Base-by-base conservation (phyloP, 139 green algal genomes). In the Monoraphidium neglectum region DNA sequence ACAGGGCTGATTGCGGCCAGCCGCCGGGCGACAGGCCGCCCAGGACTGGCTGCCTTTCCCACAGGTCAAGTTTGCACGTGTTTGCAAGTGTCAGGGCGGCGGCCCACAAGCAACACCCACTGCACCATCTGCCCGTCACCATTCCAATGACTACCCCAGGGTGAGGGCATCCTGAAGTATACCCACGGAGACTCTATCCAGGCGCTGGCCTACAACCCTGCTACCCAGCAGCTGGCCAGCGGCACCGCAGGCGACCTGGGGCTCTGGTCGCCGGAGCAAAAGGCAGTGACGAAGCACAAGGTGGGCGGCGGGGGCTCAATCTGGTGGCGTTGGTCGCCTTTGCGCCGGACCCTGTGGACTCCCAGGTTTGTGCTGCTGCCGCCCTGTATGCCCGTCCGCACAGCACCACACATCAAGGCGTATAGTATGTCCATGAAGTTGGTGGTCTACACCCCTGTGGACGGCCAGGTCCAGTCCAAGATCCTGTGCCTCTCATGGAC, bases 231-330 rank as follows among this genome's bases (percentile, higher is more conserved):
- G 84, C 88, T 97, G 70, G 88, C 91, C 33, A 92, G 83, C 68
- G 89, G 81, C 13, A 93, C 92, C 24, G 84, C 86, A 4, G 82
- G 59, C 10, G 92, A 97, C 70, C 84, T 97, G 73, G 92, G 92
- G 0, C 86, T 97, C 15, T 97, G 92, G 92, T 92, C 87, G 15
- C 90, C 92, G 6, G 90, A 97, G 78, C 87, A 94, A 77, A 94
- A 94, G 78, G 90, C 84, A 18, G 92, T 97, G 18, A 78, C 87
- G 5, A 97, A 97, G 79, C 90, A 94, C 82, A 96, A 95, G 86
- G 90, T 92, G 47, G 3, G 77, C 13, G 4, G 54, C 54, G 10
- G n/a, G n/a, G n/a, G n/a, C n/a, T n/a, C n/a, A n/a, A n/a, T n/a
- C n/a, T n/a, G n/a, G n/a, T n/a, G n/a, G n/a, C n/a, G n/a, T n/a